Evolutionary conservation across 2,329 filamentous ascomycete species (phyloP), one percentile per base, ranked within the genome.

Genomic region (Fusarium odoratissimum): DNA sequence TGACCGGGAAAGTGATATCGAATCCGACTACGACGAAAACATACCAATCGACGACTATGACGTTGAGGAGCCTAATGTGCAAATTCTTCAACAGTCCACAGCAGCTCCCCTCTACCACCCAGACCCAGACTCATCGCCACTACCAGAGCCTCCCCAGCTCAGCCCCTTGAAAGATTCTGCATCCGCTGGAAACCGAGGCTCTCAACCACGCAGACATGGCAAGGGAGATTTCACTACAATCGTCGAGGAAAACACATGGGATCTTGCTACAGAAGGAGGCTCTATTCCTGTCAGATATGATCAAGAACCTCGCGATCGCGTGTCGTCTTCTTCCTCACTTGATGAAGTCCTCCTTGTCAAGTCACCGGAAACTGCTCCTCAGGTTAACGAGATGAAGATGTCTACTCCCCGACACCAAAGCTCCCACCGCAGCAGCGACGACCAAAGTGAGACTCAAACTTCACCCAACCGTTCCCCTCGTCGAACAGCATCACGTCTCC

Each of bases 111-210:
- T 75, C 17, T 74, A 70, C 19, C 67, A 72, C 6, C 60, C 54
- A 23, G 81, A 79, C 6, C 69, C 82, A 37, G 81, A 83, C 21
- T 84, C 86, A 4, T 82, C 85, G 5, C 84, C 87, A 5, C 78
- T 88, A 5, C 86, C 86, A 0, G 79, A 83, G 40, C 84, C 84
- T 4, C 86, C 83, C 21, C 86, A 84, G 52, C 72, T 87, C 52
- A 87, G 84, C 52, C 88, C 89, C 2, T 81, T 91, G 1, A 85
- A 85, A 54, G 86, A 88, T 64, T 87, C 85, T 4, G 81, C 82
- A 16, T 83, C 86, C 3, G 86, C 87, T 0, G 88, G 86, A 6
- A 90, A 90, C 72, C 70, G 83, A 70, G 79, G 83, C 38, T 66
- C 79, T 52, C 68, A 80, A 16, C 72, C 71, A 25, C 69, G 71